Conservation (phyloP, 2,329 filamentous ascomycete species). For the Cladorrhinum sp. region DNA sequence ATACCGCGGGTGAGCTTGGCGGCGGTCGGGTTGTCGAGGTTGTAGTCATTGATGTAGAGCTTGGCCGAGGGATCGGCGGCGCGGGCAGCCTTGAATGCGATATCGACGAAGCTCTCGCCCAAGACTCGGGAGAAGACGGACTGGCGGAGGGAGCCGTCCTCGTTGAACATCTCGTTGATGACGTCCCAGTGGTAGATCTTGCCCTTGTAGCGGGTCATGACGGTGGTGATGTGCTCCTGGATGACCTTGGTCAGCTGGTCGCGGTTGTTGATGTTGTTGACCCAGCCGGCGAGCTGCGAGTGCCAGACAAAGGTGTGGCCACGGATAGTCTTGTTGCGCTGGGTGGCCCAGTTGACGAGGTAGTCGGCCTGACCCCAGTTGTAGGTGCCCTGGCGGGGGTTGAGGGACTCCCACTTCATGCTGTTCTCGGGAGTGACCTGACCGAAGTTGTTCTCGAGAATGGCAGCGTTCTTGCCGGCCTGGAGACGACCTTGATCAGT, state of each 20-base stretch:
- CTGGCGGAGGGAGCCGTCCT: conserved; percentile 56
- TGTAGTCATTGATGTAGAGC: conserved; percentile 75
- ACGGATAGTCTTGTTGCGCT: conserved; percentile 57
- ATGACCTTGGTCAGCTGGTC: conserved; percentile 53
- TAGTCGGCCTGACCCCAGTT: conserved; percentile 56
- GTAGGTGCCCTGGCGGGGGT: conserved; percentile 50
- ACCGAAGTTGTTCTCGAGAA: conserved; percentile 61
- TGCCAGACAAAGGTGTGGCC: conserved; percentile 68
- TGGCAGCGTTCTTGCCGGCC: conserved; percentile 47
- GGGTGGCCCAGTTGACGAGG: conserved; percentile 55
- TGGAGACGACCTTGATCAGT: conserved; percentile 53
- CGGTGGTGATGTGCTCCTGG: conserved; percentile 56
- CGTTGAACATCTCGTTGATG: conserved; percentile 62
- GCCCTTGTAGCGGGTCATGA: conserved; percentile 59
- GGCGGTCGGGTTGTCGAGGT: conserved; percentile 58
- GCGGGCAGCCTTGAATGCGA: conserved; percentile 67
- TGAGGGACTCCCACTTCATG: conserved; percentile 65
- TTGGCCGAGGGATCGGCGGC: conserved; percentile 64
- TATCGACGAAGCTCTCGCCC: conserved; percentile 66
- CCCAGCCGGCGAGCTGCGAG: conserved; percentile 57
- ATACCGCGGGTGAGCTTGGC: conserved; percentile 56
- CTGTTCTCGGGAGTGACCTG: conserved; percentile 66
- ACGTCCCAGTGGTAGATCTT: conserved; percentile 63
- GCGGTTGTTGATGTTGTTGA: conserved; percentile 52
- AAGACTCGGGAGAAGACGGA: conserved; percentile 66